Evolutionary conservation across 2,329 filamentous ascomycete species (phyloP).

Genomic region (Thermomyces lanuginosus): DNA sequence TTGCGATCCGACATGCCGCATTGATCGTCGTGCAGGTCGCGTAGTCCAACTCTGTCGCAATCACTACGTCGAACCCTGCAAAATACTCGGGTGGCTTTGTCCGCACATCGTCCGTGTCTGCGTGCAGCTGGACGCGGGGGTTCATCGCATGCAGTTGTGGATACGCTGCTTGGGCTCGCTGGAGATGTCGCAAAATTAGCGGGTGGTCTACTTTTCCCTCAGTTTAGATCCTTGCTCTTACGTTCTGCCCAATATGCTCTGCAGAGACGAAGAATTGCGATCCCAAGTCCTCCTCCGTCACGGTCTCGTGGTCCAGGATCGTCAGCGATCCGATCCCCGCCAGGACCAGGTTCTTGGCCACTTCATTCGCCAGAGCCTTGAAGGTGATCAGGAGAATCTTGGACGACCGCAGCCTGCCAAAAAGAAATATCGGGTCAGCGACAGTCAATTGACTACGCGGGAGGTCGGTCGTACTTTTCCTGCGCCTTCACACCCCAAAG

Average conservation of each 20-base stretch:
- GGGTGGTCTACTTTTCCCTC: not conserved
- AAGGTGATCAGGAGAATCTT: constrained; percentile 81
- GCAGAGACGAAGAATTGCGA: constrained; percentile 70
- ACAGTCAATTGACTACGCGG: not conserved
- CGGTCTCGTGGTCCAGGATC: constrained; percentile 59
- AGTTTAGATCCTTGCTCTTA: constrained; percentile 15
- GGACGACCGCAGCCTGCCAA: constrained; percentile 59
- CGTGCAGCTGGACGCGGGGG: constrained; percentile 62
- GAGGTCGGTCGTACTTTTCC: constrained; percentile 39
- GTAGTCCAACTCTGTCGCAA: constrained; percentile 75
- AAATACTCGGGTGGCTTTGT: constrained; percentile 60
- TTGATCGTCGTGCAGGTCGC: constrained; percentile 63
- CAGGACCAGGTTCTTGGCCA: constrained; percentile 92
- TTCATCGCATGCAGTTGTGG: constrained; percentile 73
- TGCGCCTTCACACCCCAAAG: constrained; percentile 95
- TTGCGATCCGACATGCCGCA: constrained; percentile 62
- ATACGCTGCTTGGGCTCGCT: constrained; percentile 65
- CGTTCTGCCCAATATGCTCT: constrained; percentile 56
- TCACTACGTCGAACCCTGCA: constrained; percentile 62
- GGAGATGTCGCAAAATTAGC: constrained; percentile 8
- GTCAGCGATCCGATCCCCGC: constrained; percentile 85
- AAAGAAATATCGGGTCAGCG: constrained; percentile 1
- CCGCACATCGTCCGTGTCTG: constrained; percentile 52
- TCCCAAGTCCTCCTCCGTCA: constrained; percentile 65
- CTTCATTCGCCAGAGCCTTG: constrained; percentile 77